phyloP scores from a whole-genome alignment of 805 yeast species.

The Debaryomyces tyrocola region DNA sequence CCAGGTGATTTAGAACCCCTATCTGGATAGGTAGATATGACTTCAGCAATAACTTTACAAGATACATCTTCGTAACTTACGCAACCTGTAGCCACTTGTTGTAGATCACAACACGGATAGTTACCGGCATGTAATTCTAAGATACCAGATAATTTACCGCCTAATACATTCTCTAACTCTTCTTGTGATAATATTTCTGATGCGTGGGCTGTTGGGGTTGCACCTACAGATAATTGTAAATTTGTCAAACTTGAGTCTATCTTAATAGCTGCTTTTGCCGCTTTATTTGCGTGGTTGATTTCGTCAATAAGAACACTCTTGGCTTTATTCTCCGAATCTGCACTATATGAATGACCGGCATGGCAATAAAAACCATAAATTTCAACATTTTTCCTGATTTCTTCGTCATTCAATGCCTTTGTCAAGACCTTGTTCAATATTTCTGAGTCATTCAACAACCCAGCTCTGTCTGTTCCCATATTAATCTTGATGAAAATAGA shows the following conservation, averaged over 20 bases:
- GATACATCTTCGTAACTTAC: slow-evolving; percentile 65
- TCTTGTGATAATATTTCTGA: slow-evolving; percentile 29
- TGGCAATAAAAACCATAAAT: slow-evolving; percentile 75
- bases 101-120: slow-evolving; percentile 70
- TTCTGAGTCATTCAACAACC: slow-evolving; percentile 35
- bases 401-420: slow-evolving; percentile 22
- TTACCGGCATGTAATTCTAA: slow-evolving; percentile 84
- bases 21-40: slow-evolving; percentile 52
- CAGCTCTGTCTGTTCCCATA: slow-evolving; percentile 74
- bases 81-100: slow-evolving; percentile 72
- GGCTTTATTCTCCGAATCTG: slow-evolving; percentile 47
- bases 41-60: slow-evolving; percentile 56
- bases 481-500: slow-evolving; percentile 67
- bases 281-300: slow-evolving; percentile 54
- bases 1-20: slow-evolving; percentile 54
- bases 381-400: slow-evolving; percentile 32
- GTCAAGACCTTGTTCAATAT: slow-evolving; percentile 37
- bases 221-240: slow-evolving; percentile 69
- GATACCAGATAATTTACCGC: slow-evolving; percentile 32
- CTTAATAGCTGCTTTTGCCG: slow-evolving; percentile 39
- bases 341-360: slow-evolving; percentile 72
- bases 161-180: slow-evolving; percentile 18
- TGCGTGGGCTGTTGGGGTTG: slow-evolving; percentile 78
- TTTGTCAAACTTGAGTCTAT: slow-evolving; percentile 33
- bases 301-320: slow-evolving; percentile 53